Percentiles rank a stretch among this genome's conserved stretches.
phyloP scores from a whole-genome alignment of 768 basidiomycete genomes.

The Galerina sulciceps region DNA sequence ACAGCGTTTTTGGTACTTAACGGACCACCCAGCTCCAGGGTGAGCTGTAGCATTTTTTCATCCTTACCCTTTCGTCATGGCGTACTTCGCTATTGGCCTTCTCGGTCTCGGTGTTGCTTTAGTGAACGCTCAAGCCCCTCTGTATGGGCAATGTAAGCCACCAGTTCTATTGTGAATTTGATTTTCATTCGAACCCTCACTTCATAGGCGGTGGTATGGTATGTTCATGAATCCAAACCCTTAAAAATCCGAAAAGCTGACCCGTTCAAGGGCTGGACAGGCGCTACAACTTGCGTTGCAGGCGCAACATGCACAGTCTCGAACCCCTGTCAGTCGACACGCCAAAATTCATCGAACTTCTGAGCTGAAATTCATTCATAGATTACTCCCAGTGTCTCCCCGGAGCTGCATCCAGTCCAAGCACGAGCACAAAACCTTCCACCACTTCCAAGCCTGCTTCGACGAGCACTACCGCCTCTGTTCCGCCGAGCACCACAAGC shows the following conservation, averaged over 20 bases:
- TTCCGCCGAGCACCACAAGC: not conserved
- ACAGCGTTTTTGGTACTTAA: not conserved
- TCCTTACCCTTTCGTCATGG: not conserved
- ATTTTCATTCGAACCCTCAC: not conserved
- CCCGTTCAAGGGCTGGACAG: constrained; percentile 1
- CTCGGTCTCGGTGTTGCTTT: not conserved
- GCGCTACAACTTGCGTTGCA: constrained; percentile 3
- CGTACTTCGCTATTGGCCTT: not conserved
- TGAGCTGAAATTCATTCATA: not conserved
- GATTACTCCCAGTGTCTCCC: constrained; percentile 7
- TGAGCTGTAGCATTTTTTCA: not conserved
- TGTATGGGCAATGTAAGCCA: constrained; percentile 2
- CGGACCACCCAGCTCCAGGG: not conserved
- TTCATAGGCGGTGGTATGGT: not conserved
- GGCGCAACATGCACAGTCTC: constrained; percentile 1
- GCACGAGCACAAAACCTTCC: not conserved
- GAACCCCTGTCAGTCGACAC: not conserved
- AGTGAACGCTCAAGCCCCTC: not conserved
- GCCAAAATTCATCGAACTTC: not conserved
- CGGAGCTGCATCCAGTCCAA: not conserved
- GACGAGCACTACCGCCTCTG: not conserved
- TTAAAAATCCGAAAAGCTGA: not conserved
- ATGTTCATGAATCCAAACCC: not conserved
- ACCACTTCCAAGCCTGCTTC: not conserved
- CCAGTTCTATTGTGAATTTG: too few species aligned